Percentiles rank a stretch among this genome's conserved stretches.
These are phyloP conservation scores for Sonneratia alba DNA, from an alignment of 345 rosid genomes.

Conservation along the genomic window DNA sequence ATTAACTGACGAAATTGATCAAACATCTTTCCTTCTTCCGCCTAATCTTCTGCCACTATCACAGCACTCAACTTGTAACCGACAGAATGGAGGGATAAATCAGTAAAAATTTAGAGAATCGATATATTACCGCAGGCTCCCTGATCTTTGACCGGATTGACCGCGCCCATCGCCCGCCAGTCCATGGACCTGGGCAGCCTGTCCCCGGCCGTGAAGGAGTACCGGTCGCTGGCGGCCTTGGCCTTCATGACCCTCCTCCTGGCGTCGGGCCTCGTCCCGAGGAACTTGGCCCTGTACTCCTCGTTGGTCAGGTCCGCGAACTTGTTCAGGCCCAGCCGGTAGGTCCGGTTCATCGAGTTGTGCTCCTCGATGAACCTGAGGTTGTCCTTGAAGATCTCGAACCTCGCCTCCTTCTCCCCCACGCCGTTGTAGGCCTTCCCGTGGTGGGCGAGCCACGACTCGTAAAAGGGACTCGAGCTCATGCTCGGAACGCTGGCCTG, in stretches of 20 bases:
- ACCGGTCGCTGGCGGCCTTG: slow-evolving; percentile 8
- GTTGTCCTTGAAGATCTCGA: slow-evolving; percentile 69
- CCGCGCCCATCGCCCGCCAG: slow-evolving; percentile 79
- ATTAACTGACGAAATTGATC: not conserved
- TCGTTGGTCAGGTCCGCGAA: slow-evolving; percentile 76
- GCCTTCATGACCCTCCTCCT: slow-evolving; percentile 37
- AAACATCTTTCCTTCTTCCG: not conserved
- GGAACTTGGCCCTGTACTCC: slow-evolving; percentile 50
- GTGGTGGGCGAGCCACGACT: slow-evolving; percentile 48
- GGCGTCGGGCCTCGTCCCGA: slow-evolving; percentile 33
- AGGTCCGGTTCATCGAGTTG: slow-evolving; percentile 42
- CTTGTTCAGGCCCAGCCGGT: slow-evolving; percentile 56
- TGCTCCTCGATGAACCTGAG: slow-evolving; percentile 59
- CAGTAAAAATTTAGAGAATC: not conserved
- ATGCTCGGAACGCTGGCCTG: slow-evolving; percentile 36
- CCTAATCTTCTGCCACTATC: not conserved
- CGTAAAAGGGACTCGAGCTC: slow-evolving; percentile 51
- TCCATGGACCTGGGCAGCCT: slow-evolving; percentile 57
- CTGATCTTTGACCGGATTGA: slow-evolving; percentile 67
- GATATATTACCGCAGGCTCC: slow-evolving; percentile 58
- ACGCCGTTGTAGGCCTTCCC: slow-evolving; percentile 48
- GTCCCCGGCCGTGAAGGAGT: slow-evolving; percentile 18
- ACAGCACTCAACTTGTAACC: not conserved
- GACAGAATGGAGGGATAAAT: not conserved
- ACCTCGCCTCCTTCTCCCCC: slow-evolving; percentile 43